Conservation (phyloP, 2,329 filamentous ascomycete genomes). For the Trichothecium roseum region DNA sequence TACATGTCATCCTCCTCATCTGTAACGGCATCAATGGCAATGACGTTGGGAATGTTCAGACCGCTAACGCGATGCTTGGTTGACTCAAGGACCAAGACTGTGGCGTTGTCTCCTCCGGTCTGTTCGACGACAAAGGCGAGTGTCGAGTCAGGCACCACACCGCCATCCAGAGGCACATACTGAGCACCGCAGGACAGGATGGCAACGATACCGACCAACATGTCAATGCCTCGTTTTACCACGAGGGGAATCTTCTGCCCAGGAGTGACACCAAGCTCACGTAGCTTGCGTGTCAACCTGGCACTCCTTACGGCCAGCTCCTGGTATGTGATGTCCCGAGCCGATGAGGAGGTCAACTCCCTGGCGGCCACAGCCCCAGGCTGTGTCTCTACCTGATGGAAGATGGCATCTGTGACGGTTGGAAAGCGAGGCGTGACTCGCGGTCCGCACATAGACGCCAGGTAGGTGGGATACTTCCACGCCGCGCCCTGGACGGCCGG, state of each 20-base stretch:
- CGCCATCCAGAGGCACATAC: slow-evolving; percentile 41
- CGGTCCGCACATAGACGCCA: slow-evolving; percentile 9
- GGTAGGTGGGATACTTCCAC: no score
- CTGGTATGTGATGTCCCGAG: slow-evolving; percentile 20
- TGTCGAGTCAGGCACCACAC: slow-evolving; percentile 26
- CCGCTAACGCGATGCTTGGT: slow-evolving; percentile 8
- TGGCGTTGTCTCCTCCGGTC: slow-evolving; percentile 24
- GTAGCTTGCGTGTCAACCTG: slow-evolving; percentile 21
- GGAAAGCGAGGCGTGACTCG: slow-evolving; percentile 17
- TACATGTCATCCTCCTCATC: background rate
- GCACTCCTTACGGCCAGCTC: slow-evolving; percentile 24
- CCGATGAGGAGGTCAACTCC: slow-evolving; percentile 16
- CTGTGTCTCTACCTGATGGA: slow-evolving; percentile 22
- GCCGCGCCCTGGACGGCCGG: no score
- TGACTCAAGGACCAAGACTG: slow-evolving; percentile 18
- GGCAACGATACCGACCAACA: slow-evolving; percentile 38
- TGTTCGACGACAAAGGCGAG: slow-evolving; percentile 28
- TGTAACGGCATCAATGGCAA: slow-evolving; percentile 14
- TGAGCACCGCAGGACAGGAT: slow-evolving; percentile 40
- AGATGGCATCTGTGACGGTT: slow-evolving; percentile 27
- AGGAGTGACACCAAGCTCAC: slow-evolving; percentile 17
- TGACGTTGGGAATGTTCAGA: slow-evolving; percentile 31
- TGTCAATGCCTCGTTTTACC: slow-evolving; percentile 34
- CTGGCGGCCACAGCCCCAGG: slow-evolving; percentile 29
- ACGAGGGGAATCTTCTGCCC: slow-evolving; percentile 31